A percentile compares a stretch with the other conserved stretches of the same genome.
Conservation (phyloP, 2,329 filamentous ascomycete species). For the Emydomyces testavorans region DNA sequence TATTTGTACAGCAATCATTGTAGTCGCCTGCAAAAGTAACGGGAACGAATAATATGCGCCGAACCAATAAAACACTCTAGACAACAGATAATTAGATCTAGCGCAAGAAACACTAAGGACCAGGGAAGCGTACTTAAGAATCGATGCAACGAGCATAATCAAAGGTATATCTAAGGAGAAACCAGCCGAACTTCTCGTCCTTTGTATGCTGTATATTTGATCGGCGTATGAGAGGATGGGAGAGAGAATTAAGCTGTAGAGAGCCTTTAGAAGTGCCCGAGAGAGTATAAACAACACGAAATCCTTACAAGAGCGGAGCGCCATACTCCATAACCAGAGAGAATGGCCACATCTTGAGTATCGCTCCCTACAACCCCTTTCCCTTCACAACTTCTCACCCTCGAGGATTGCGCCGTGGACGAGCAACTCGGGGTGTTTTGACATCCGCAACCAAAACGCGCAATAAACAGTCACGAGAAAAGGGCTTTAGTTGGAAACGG, state of each 20-base stretch:
- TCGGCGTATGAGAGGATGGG: constrained; percentile 56
- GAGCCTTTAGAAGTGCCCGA: background rate
- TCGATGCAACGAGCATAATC: constrained; percentile 55
- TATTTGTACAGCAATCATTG: constrained; percentile 50
- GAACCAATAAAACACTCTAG: constrained; percentile 54
- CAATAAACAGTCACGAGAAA: background rate
- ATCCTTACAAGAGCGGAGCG: constrained; percentile 40
- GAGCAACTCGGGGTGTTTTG: background rate
- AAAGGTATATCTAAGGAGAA: constrained; percentile 57
- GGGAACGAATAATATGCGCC: constrained; percentile 49
- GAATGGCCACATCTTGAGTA: constrained; percentile 25
- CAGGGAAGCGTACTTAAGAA: constrained; percentile 43
- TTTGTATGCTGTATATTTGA: constrained; percentile 55
- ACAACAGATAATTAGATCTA: background rate
- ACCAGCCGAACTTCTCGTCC: constrained; percentile 47
- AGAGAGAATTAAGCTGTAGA: constrained; percentile 46
- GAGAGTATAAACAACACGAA: constrained; percentile 4
- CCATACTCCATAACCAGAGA: constrained; percentile 36
- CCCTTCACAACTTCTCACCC: background rate
- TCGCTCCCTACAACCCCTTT: background rate
- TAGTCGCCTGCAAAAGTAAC: constrained; percentile 48
- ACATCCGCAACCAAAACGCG: background rate
- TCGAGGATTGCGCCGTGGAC: background rate
- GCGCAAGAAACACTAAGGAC: background rate
- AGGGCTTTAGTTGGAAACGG: background rate